Evolutionary conservation across 352 stramenopile genomes (phyloP), one percentile per base, ranked within the genome.

Genomic region (Phytopythium boreale): DNA sequence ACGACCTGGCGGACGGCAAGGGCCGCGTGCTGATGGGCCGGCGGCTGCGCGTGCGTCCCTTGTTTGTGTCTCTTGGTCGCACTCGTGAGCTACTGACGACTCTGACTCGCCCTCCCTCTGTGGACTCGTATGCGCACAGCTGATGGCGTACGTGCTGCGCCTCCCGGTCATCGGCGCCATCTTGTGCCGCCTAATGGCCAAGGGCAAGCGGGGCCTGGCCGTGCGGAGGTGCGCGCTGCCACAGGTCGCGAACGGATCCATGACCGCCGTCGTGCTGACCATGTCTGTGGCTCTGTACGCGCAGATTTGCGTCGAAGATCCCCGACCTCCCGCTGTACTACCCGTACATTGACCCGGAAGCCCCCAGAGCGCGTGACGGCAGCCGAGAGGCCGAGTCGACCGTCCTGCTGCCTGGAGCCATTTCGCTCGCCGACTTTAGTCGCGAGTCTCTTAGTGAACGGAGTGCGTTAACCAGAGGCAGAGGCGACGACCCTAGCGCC

Each of bases 281-380:
- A 2, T 67, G 57, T 24, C 2, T 15, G 9, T 50, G 20, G 27
- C 14, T n/a, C 26, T 29, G 22, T 65, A 39, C 5, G 27, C 15
- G 11, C 46, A 83, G 75, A 27, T 70, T 89, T 37, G 85, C 85
- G 2, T 74, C 85, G 0, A 77, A 63, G n/a, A 72, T 93, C n/a
- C 68, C 77, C 3, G 71, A 96, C 55, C 56, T 83, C 56, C 91
- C 91, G 17, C 60, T 96, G 34, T 96, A 95, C 63, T 95, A 94
- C 66, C 88, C 89, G 36, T 88, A 80, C 52, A 55, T 89, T 39
- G 77, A 86, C 12, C 77, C 81, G 0, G 81, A 74, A 51, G 43
- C 65, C 17, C 68, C 44, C 15, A 68, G 80, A 22, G 75, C 69
- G 53, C 44, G 55, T 5, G 53, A 47, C 19, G 43, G 31, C 4